Evolutionary conservation across 768 basidiomycete species (phyloP).

Genomic region (Suillus lakei): DNA sequence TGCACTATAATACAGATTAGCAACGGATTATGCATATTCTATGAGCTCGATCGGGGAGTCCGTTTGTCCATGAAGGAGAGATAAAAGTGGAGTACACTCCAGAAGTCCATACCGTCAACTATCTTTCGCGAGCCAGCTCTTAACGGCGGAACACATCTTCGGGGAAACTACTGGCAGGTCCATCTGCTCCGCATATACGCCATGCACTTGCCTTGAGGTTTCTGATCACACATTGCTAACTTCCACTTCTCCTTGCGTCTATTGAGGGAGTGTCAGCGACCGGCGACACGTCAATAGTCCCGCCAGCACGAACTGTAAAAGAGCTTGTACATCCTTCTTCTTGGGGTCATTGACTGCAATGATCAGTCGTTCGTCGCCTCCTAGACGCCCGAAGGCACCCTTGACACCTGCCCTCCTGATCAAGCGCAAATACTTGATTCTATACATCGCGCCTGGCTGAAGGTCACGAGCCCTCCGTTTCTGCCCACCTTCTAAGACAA

Average conservation of each 20-base stretch:
- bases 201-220: conserved; percentile 48
- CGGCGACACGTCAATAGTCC: neutral
- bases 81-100: conserved; percentile 15
- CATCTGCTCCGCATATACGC: conserved; percentile 30
- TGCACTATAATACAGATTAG: neutral
- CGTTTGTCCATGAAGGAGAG: neutral
- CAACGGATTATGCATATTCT: neutral
- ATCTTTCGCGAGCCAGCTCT: conserved; percentile 31
- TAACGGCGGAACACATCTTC: conserved; percentile 28
- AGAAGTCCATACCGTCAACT: conserved; percentile 28
- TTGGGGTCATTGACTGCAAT: conserved; percentile 27
- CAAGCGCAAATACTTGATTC: conserved; percentile 57
- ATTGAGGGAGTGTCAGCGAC: neutral
- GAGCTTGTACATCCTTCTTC: conserved; percentile 20
- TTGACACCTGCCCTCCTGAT: conserved; percentile 31
- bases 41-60: neutral
- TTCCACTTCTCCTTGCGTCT: conserved; percentile 42
- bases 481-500: conserved; percentile 57
- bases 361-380: conserved; percentile 33
- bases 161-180: conserved; percentile 27
- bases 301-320: conserved; percentile 12
- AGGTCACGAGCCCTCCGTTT: conserved; percentile 43
- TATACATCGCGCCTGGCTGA: conserved; percentile 45
- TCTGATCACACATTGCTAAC: conserved; percentile 52
- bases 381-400: conserved; percentile 28